A percentile compares a stretch with the other conserved stretches of the same genome.
These are phyloP conservation scores for Camellia lanceoleosa DNA, from an alignment of 148 eudicot genomes.

Conservation along the genomic window DNA sequence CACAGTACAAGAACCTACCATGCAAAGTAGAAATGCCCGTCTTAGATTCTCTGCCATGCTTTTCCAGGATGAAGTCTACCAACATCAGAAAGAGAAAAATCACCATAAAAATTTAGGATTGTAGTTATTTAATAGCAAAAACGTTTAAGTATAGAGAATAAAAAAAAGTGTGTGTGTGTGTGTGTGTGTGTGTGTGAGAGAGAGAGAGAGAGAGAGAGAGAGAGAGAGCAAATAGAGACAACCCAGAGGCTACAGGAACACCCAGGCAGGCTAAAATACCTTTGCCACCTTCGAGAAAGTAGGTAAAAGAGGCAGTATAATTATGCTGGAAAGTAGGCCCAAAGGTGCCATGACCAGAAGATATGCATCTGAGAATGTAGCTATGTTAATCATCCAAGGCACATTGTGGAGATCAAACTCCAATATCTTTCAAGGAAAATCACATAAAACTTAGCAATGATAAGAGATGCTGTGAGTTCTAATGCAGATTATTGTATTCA, in stretches of 20 bases:
- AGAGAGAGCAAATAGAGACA: background rate
- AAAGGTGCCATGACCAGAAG: slow-evolving; percentile 20
- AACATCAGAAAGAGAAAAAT: background rate
- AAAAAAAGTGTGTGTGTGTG: background rate
- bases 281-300: slow-evolving; percentile 14
- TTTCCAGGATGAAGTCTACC: slow-evolving; percentile 13
- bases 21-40: slow-evolving; percentile 10
- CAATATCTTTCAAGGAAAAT: background rate
- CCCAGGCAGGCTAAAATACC: slow-evolving; percentile 2
- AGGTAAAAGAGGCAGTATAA: slow-evolving; percentile 19
- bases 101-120: background rate
- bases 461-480: background rate
- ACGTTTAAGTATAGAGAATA: background rate
- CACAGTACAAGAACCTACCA: background rate
- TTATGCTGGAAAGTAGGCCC: slow-evolving; percentile 17
- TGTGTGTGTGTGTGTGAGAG: too few species aligned
- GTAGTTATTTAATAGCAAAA: background rate
- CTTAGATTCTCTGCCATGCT: slow-evolving; percentile 7
- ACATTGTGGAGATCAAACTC: background rate
- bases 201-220: background rate
- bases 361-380: slow-evolving; percentile 14
- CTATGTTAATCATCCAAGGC: background rate
- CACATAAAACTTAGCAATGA: background rate
- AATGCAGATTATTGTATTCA: background rate
- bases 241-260: background rate